Conservation (phyloP, 2,329 filamentous ascomycete genomes). For the Aspergillus persii region DNA sequence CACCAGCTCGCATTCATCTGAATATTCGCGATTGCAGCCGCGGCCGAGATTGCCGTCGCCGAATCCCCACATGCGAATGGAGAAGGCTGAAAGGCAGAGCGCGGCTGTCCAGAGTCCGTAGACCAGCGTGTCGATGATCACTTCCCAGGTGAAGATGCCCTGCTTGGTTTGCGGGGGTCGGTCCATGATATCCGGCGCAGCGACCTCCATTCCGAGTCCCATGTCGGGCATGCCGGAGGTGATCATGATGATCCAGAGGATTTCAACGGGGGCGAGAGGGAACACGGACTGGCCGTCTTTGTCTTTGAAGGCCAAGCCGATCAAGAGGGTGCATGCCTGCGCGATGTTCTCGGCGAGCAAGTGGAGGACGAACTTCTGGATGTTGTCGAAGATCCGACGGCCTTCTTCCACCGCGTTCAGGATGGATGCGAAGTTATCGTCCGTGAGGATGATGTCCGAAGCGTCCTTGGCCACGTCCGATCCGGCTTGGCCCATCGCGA, state of each 20-base stretch:
- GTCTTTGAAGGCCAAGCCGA: slow-evolving; percentile 78
- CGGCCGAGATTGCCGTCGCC: slow-evolving; percentile 56
- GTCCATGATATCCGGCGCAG: slow-evolving; percentile 70
- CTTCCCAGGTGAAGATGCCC: slow-evolving; percentile 72
- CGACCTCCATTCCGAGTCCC: slow-evolving; percentile 74
- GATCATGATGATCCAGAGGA: slow-evolving; percentile 89
- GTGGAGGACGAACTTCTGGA: slow-evolving; percentile 80
- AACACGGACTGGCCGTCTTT: slow-evolving; percentile 68
- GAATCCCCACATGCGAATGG: slow-evolving; percentile 60
- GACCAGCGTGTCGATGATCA: slow-evolving; percentile 72
- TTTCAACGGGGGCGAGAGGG: slow-evolving; percentile 76
- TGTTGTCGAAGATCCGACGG: slow-evolving; percentile 79
- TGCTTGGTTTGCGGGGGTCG: slow-evolving; percentile 69
- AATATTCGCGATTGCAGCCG: slow-evolving; percentile 59
- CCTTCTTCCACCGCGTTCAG: slow-evolving; percentile 77
- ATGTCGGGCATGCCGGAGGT: slow-evolving; percentile 83
- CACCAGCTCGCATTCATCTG: slow-evolving; percentile 56
- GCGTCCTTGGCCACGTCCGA: slow-evolving; percentile 72
- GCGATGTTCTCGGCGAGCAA: slow-evolving; percentile 75
- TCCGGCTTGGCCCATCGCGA: slow-evolving; percentile 75
- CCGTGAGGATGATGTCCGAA: slow-evolving; percentile 65
- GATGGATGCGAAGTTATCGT: slow-evolving; percentile 83
- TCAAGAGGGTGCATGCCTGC: slow-evolving; percentile 74
- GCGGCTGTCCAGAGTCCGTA: slow-evolving; percentile 73
- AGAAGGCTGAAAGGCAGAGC: slow-evolving; percentile 61